These are phyloP conservation scores for Quercus tomentella DNA, from an alignment of 331 rosid genomes.

Conservation along the genomic window DNA sequence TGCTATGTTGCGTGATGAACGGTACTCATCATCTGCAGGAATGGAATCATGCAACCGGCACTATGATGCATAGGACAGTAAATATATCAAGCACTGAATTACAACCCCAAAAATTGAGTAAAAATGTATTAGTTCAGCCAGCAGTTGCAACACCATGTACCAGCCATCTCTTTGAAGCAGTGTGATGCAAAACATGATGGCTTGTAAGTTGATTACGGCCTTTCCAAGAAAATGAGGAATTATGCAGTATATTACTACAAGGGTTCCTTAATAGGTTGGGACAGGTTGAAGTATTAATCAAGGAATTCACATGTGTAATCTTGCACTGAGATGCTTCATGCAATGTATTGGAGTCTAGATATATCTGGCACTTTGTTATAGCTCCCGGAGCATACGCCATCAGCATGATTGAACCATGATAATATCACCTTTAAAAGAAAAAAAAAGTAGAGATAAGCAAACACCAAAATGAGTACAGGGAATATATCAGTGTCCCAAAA, in stretches of 20 bases:
- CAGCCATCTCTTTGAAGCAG: slow-evolving; percentile 60
- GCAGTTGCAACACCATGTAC: slow-evolving; percentile 34
- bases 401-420: slow-evolving; percentile 81
- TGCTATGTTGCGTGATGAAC: slow-evolving; percentile 94
- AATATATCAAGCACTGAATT: slow-evolving; percentile 2
- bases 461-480: neutral
- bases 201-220: slow-evolving; percentile 47
- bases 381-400: slow-evolving; percentile 56
- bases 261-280: slow-evolving; percentile 32
- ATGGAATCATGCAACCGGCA: slow-evolving; percentile 61
- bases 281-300: slow-evolving; percentile 30
- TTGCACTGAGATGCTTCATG: slow-evolving; percentile 47
- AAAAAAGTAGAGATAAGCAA: neutral
- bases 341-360: slow-evolving; percentile 28
- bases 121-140: neutral
- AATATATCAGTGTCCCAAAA: neutral
- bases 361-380: slow-evolving; percentile 31
- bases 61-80: slow-evolving; percentile 24
- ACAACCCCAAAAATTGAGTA: neutral
- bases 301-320: slow-evolving; percentile 47
- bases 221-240: slow-evolving; percentile 46
- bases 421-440: slow-evolving; percentile 28
- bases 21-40: slow-evolving; percentile 74
- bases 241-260: slow-evolving; percentile 24
- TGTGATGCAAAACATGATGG: slow-evolving; percentile 38